Percentiles rank a stretch among this genome's conserved stretches.
These are phyloP conservation scores for Amaranthus tricolor DNA, from an alignment of 179 eudicot species.

Conservation along the genomic window DNA sequence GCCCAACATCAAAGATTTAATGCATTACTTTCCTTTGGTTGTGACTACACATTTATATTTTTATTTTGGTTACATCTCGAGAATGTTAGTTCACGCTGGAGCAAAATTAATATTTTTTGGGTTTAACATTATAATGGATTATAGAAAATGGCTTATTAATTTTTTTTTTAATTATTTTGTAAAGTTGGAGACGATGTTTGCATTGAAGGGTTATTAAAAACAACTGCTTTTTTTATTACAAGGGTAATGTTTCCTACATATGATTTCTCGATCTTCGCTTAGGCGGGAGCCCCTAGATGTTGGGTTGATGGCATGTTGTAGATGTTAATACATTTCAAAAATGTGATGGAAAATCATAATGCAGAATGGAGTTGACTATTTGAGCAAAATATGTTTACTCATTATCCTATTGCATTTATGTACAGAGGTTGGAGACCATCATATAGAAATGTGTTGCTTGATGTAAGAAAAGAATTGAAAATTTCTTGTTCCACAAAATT, in stretches of 20 bases:
- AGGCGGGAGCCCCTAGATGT: no score
- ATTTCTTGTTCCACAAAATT: constrained; percentile 76
- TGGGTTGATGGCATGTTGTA: no score
- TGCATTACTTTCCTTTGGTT: not conserved
- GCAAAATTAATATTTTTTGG: no score
- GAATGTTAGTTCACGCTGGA: not conserved
- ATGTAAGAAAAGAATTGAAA: constrained; percentile 61
- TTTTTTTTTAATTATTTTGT: no score
- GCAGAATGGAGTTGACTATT: not conserved
- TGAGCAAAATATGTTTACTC: not conserved
- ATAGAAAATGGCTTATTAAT: no score
- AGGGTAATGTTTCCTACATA: no score
- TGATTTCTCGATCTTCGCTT: no score
- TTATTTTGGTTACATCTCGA: not conserved
- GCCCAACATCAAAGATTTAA: not conserved
- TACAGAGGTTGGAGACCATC: constrained; percentile 96
- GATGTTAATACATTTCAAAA: not conserved
- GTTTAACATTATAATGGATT: no score
- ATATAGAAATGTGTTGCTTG: constrained; percentile 80
- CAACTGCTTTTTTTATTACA: no score
- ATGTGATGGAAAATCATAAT: not conserved
- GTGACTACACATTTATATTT: not conserved
- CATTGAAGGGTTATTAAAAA: no score
- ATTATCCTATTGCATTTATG: constrained; percentile 9
- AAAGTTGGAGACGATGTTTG: no score